These are phyloP conservation scores for Pestalotiopsis sp. DNA, from an alignment of 2,329 filamentous ascomycete genomes.

Conservation along the genomic window DNA sequence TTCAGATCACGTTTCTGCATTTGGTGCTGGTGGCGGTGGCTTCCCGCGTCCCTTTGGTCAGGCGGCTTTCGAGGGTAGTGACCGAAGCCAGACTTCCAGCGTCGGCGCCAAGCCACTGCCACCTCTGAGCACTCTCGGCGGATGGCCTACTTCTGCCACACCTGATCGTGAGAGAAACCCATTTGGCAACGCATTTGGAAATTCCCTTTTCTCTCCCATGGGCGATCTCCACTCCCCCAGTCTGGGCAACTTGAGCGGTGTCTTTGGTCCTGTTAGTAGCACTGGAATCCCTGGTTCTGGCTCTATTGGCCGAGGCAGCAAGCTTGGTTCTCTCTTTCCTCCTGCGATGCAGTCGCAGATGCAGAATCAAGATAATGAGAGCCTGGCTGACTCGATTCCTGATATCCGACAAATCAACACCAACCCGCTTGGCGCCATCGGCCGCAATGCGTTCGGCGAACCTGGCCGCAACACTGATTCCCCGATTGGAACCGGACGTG, in stretches of 20 bases:
- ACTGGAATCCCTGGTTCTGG: slow-evolving; percentile 59
- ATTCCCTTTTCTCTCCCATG: slow-evolving; percentile 76
- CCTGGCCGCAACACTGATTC: slow-evolving; percentile 61
- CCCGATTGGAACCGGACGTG: slow-evolving; percentile 57
- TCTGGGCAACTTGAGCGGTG: slow-evolving; percentile 66
- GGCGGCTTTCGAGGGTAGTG: slow-evolving; percentile 69
- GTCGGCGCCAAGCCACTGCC: slow-evolving; percentile 77
- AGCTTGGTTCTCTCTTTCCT: slow-evolving; percentile 86
- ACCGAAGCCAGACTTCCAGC: slow-evolving; percentile 92
- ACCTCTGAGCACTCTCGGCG: slow-evolving; percentile 60
- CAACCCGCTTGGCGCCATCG: slow-evolving; percentile 65
- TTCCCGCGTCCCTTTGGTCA: slow-evolving; percentile 46
- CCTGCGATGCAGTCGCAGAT: slow-evolving; percentile 89
- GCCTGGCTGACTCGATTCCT: slow-evolving; percentile 56
- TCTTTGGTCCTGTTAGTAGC: slow-evolving; percentile 68
- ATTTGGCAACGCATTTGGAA: slow-evolving; percentile 69
- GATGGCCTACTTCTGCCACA: slow-evolving; percentile 68
- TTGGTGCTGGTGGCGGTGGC: slow-evolving; percentile 32
- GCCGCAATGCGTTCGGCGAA: slow-evolving; percentile 59
- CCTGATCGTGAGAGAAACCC: slow-evolving; percentile 63
- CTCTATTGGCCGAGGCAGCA: slow-evolving; percentile 75
- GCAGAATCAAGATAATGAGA: slow-evolving; percentile 71
- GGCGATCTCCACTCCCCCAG: slow-evolving; percentile 78
- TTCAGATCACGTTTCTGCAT: slow-evolving; percentile 48
- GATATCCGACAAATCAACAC: slow-evolving; percentile 61